Evolutionary conservation across 352 stramenopile species (phyloP), one percentile per base, ranked within the genome.

Genomic region (Phytopythium montanum): DNA sequence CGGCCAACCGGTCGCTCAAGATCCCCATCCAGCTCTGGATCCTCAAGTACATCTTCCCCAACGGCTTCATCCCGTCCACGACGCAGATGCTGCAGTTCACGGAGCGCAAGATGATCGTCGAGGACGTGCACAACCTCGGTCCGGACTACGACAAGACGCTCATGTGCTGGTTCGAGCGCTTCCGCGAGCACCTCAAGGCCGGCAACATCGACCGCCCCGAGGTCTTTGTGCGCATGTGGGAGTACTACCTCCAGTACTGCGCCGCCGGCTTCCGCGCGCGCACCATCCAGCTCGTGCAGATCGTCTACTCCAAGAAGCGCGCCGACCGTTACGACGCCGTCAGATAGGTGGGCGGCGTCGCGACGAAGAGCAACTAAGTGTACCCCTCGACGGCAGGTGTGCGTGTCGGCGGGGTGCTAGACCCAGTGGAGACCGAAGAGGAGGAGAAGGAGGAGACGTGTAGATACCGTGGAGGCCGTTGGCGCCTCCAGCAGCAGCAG

Each of bases 41-140:
- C 62, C 80, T 94, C 61, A 94, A 92, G 72, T 95, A 94, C 79
- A 96, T 96, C 71, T 96, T 96, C 69, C 88, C 88, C 25, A 94
- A 94, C 56, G 88, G 88, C 59, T 92, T 94, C 71, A 46, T 95
- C 58, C 85, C 87, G 55, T 95, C 80, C 48, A 66, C 89, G 21
- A 73, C 78, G 57, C 81, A 93, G 64, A 85, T 90, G 73, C 62
- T 90, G 39, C 61, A 64, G n/a, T 89, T 88, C 59, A 71, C 85
- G 18, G 85, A 94, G 68, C 79, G 81, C 73, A 92, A 90, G 70
- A 61, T 94, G 44, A 62, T 92, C 54, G 69, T 90, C 49, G 85
- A 95, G 64, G 81, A 94, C 61, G 72, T 94, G 31, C 83, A 94
- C 65, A 94, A 96, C 76, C 73, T 95, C 16, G 85, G 84, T 13